Evolutionary conservation across 202 grass and related monocot genomes (phyloP).

Genomic region (Brachypodium distachyon): DNA sequence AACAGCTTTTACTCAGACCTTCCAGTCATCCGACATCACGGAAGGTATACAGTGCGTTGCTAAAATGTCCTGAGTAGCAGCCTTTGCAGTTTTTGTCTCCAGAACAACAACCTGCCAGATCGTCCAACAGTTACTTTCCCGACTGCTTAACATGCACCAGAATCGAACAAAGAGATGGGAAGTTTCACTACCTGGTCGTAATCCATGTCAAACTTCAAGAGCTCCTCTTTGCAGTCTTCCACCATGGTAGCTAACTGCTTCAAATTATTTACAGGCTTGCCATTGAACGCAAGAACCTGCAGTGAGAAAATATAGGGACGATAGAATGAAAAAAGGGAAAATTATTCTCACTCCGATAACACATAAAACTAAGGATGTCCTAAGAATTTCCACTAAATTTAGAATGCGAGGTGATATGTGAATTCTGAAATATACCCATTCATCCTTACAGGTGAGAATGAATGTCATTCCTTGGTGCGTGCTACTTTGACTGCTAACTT

Average conservation of each 20-base stretch:
- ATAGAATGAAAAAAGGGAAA: not conserved
- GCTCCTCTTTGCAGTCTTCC: slow-evolving; percentile 62
- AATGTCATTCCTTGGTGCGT: not conserved
- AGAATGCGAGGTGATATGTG: not conserved
- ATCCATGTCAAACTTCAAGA: slow-evolving; percentile 87
- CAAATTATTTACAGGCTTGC: slow-evolving; percentile 66
- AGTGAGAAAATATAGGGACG: not conserved
- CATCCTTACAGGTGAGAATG: not conserved
- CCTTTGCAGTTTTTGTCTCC: slow-evolving; percentile 73
- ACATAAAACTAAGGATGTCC: not conserved
- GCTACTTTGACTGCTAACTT: not conserved
- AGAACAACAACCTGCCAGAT: slow-evolving; percentile 72
- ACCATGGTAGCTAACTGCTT: slow-evolving; percentile 81
- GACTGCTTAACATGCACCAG: not conserved
- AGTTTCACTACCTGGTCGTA: slow-evolving; percentile 68
- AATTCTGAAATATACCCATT: not conserved
- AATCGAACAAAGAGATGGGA: not conserved
- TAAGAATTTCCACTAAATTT: not conserved
- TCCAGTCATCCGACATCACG: slow-evolving; percentile 83
- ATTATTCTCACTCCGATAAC: not conserved
- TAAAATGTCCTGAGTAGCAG: slow-evolving; percentile 80
- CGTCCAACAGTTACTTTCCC: not conserved
- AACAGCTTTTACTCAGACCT: slow-evolving; percentile 50
- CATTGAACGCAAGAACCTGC: slow-evolving; percentile 82
- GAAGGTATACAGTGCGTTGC: slow-evolving; percentile 95